Evolutionary conservation across 495 filamentous ascomycete genomes (phyloP), one percentile per base, ranked within the genome.

Genomic region (Penicillium herquei): DNA sequence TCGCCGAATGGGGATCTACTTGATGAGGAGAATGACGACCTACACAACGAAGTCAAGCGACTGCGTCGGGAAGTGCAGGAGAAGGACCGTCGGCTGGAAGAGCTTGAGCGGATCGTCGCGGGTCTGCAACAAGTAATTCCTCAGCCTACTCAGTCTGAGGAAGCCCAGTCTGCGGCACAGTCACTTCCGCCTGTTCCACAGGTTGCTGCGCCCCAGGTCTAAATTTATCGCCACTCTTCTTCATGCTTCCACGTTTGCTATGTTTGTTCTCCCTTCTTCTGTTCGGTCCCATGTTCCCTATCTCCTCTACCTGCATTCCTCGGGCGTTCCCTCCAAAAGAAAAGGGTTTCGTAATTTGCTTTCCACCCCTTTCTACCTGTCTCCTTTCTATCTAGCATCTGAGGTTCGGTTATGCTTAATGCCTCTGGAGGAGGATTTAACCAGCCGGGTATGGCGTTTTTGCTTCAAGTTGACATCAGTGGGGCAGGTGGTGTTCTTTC

Each of bases 11-110:
- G 66, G 2, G 59, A 69, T 7, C 51, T 72, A 21, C 57, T 65
- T 7, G 68, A 71, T 4, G 68, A 74, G 39, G 75, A 73, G 45
- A 72, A 75, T 11, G 75, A 70, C 31, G 81, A 84, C 58, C 59
- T 85, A 16, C 79, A 80, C 16, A 69, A 71, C n/a, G 84, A 86
- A 52, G 63, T 85, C 7, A 84, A 84, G 57, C 70, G 78, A 49
- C 69, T 88, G 42, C 73, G 76, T 45, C 68, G 65, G 31, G 83
- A 87, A 63, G 79, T 81, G 30, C 69, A 81, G 55, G 76, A 81
- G 58, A 78, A 78, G 51, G 76, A 78, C 45, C 73, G 70, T 7
- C 73, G 76, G 8, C 61, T 78, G 37, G 67, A 74, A 48, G 74
- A 78, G 42, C 57, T 78, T 41, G 76, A 78, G 63, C 66, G 72